Base-by-base conservation (phyloP, 805 yeast species). In the Wickerhamiella spandovensis region DNA sequence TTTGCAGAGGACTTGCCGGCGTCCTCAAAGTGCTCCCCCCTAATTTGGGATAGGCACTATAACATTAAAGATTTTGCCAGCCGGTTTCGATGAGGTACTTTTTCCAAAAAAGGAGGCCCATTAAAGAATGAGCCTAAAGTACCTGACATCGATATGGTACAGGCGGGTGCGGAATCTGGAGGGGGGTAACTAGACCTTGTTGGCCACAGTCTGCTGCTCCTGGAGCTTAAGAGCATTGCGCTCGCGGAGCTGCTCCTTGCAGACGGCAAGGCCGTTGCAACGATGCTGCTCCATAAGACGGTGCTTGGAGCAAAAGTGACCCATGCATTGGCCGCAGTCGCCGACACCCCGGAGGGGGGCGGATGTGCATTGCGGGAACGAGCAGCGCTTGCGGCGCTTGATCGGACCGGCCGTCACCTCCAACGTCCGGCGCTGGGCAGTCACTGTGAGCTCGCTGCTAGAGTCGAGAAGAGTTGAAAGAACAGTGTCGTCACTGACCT, bases 281-380 rank as follows among this genome's bases (percentile, higher is more conserved):
- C 73, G 64, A 67, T 87, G 96, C 65, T 81, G 87, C 66, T 87
- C 96, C 68, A 88, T 72, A 50, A 87, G 71, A 51, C 96, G 75
- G 68, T 87, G 96, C 60, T 83, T 82, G 30, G 90, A 82, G 66
- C 96, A 87, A 65, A 78, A 87, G 61, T 81, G 82, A 44, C 95
- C 94, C 46, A 77, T 77, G 65, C 96, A 87, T 62, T 81, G 83
- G 49, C 79, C 75, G 65, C 96, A 87, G 64, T 82, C 88, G 46
- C 96, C 96, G 43, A 85, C 76, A 47, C 76, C 74, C 22, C 78
- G 70, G 47, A 75, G 66, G 0, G 89, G 85, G 12, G 77, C 69
- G n/a, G 82, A 73, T 20, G 74, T 70, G 67, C 95, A 87, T 25
- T 69, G 61, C 30, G 65, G 66, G 64, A 78, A 78, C 21, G 80